Percentiles rank a stretch among this genome's conserved stretches.
phyloP scores from a whole-genome alignment of 345 rosid species.

The Eucalyptus microcorys region DNA sequence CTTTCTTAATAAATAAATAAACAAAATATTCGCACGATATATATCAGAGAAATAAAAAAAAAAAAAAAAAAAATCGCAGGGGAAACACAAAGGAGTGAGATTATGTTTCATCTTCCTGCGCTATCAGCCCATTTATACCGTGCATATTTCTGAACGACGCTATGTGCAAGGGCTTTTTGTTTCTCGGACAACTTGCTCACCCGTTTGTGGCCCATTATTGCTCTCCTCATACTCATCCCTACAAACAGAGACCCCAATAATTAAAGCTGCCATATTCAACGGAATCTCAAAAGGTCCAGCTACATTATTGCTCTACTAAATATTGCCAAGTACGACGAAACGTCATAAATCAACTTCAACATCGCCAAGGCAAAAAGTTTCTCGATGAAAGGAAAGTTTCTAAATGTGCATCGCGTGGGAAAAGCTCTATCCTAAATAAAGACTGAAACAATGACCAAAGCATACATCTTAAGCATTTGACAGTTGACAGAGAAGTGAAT shows the following conservation, averaged over 20 bases:
- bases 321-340: too few species aligned
- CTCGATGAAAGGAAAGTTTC: not conserved
- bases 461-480: not conserved
- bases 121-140: not conserved
- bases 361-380: too few species aligned
- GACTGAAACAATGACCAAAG: not conserved
- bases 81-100: not conserved
- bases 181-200: constrained; percentile 35
- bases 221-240: not conserved
- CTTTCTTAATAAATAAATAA: not conserved
- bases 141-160: constrained; percentile 7
- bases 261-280: too few species aligned
- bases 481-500: not conserved
- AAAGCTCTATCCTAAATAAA: not conserved
- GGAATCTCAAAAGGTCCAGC: too few species aligned
- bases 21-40: too few species aligned
- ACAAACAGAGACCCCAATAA: too few species aligned
- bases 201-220: constrained; percentile 13
- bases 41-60: not conserved
- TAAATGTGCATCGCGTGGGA: not conserved
- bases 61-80: not conserved
- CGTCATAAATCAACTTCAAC: too few species aligned
- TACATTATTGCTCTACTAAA: too few species aligned
- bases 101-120: not conserved
- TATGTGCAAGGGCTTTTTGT: constrained; percentile 42